phyloP scores from a whole-genome alignment of 441 rosid genomes.

The Euphorbia schlechtendalii region DNA sequence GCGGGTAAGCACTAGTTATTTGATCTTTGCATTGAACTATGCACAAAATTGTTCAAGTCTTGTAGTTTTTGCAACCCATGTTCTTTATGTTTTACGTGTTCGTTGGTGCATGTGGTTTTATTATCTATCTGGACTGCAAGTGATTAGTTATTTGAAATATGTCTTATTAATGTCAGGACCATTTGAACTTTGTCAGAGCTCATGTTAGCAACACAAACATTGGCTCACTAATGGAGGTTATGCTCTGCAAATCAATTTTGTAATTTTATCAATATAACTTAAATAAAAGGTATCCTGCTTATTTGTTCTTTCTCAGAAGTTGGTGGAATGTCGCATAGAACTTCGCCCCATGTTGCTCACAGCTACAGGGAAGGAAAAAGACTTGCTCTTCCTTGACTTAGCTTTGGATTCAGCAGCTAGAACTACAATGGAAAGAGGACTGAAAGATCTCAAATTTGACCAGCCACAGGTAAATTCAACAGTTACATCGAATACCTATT shows the following conservation, averaged over 20 bases:
- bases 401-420: conserved; percentile 61
- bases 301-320: conserved; percentile 32
- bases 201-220: conserved; percentile 38
- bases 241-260: conserved; percentile 13
- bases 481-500: conserved; percentile 2
- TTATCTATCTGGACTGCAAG: not conserved
- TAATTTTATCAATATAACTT: conserved; percentile 1
- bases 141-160: not conserved
- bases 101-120: not conserved
- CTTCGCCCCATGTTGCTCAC: conserved; percentile 45
- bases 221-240: conserved; percentile 43
- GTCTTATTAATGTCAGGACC: conserved; percentile 33
- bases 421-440: conserved; percentile 65
- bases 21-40: conserved; percentile 5
- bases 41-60: not conserved
- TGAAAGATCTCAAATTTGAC: conserved; percentile 40
- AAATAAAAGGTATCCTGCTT: conserved; percentile 8
- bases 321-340: conserved; percentile 56
- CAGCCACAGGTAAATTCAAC: conserved; percentile 36
- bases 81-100: not conserved
- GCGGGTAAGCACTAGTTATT: conserved; percentile 31
- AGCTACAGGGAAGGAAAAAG: conserved; percentile 42
- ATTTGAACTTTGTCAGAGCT: conserved; percentile 41
- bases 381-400: conserved; percentile 55
- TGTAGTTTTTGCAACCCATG: not conserved